Evolutionary conservation across 768 basidiomycete species (phyloP).

Genomic region (Arthromyces matolae): DNA sequence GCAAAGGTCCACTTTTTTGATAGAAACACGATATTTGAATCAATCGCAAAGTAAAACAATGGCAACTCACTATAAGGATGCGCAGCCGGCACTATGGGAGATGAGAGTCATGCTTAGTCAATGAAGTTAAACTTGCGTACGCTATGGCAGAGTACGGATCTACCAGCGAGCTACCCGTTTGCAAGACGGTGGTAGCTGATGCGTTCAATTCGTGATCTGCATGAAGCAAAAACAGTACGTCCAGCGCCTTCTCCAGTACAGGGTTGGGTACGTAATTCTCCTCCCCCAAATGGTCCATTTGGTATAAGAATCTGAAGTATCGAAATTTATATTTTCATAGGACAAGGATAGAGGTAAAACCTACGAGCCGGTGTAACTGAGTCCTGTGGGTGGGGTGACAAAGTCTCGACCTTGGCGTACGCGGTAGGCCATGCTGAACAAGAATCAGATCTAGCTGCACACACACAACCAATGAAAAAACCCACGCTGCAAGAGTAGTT

Average conservation of each 20-base stretch:
- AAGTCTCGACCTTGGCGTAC: slow-evolving; percentile 88
- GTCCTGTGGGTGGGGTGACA: slow-evolving; percentile 75
- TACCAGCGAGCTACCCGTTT: slow-evolving; percentile 84
- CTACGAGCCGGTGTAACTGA: slow-evolving; percentile 82
- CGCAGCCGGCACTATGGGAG: slow-evolving; percentile 82
- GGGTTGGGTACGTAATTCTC: slow-evolving; percentile 77
- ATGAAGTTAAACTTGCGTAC: slow-evolving; percentile 32
- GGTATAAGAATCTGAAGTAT: slow-evolving; percentile 70
- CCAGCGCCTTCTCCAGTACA: slow-evolving; percentile 81
- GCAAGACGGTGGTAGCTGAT: slow-evolving; percentile 79
- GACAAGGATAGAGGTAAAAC: slow-evolving; percentile 20
- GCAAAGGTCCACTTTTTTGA: slow-evolving; percentile 63
- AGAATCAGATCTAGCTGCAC: background rate
- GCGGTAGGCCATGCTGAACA: slow-evolving; percentile 82
- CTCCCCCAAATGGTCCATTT: slow-evolving; percentile 81
- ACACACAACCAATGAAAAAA: slow-evolving; percentile 9
- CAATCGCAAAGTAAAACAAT: too few species aligned
- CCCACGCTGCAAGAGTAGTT: slow-evolving; percentile 81
- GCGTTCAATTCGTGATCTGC: slow-evolving; percentile 93
- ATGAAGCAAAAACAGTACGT: slow-evolving; percentile 83
- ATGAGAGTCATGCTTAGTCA: too few species aligned
- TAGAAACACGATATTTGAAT: too few species aligned
- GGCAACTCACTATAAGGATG: slow-evolving; percentile 74
- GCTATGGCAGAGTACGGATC: slow-evolving; percentile 89
- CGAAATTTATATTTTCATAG: slow-evolving; percentile 1